phyloP scores from a whole-genome alignment of 371 early-diverging fungal genomes.

The Blakeslea trispora region DNA sequence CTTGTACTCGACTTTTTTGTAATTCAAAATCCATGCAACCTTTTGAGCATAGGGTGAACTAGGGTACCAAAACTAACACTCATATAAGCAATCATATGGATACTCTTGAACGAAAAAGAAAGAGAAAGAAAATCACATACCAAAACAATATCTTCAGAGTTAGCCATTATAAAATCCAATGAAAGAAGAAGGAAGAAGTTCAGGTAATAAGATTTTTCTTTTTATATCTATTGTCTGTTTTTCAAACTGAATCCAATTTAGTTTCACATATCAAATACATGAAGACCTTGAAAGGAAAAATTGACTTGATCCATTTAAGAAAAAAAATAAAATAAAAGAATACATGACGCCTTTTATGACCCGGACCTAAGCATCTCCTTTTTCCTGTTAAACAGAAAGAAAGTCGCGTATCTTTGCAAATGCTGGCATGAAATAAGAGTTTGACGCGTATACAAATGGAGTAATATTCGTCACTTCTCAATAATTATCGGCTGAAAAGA shows the following conservation, averaged over 20 bases:
- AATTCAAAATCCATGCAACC: slow-evolving; percentile 31
- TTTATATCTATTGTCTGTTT: neutral
- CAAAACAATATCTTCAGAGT: neutral
- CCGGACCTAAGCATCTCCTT: too few species aligned
- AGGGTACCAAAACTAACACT: slow-evolving; percentile 28
- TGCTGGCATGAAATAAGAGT: too few species aligned
- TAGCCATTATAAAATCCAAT: slow-evolving; percentile 1
- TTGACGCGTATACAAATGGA: neutral
- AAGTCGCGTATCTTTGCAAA: too few species aligned
- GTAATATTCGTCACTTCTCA: neutral
- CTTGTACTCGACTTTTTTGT: slow-evolving; percentile 38
- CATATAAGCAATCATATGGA: neutral
- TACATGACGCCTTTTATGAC: too few species aligned
- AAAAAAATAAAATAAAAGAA: too few species aligned
- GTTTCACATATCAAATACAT: too few species aligned
- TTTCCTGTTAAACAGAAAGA: too few species aligned
- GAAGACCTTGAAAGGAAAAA: too few species aligned
- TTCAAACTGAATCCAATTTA: neutral
- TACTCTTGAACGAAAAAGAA: neutral
- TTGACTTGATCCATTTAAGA: too few species aligned
- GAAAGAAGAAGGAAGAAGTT: neutral
- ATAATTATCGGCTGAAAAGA: too few species aligned
- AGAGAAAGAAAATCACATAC: neutral
- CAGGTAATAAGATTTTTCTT: neutral
- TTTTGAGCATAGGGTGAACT: slow-evolving; percentile 31